Conservation (phyloP, 805 yeast genomes). For the Ogataea nakhonphanomensis region DNA sequence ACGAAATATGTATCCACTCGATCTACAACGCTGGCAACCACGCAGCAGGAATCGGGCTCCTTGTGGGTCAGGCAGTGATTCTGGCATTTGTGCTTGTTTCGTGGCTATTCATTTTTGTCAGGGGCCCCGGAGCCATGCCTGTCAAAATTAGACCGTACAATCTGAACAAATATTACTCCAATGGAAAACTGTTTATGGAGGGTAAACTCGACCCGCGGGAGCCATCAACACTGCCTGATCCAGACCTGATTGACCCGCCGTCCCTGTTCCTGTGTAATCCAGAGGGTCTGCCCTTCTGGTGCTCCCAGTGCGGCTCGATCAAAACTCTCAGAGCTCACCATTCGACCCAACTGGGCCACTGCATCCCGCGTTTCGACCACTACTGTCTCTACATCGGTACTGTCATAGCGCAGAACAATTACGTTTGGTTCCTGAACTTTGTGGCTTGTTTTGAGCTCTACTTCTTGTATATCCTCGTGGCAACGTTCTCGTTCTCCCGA, state of each 20-base stretch:
- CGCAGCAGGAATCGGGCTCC: constrained; percentile 32
- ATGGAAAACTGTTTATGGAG: constrained; percentile 14
- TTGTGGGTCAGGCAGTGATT: constrained; percentile 31
- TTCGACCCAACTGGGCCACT: constrained; percentile 48
- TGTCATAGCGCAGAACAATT: constrained; percentile 67
- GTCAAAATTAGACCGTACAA: constrained; percentile 36
- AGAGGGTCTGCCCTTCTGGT: constrained; percentile 75
- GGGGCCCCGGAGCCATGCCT: constrained; percentile 59
- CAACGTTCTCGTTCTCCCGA: constrained; percentile 35
- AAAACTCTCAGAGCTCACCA: constrained; percentile 72
- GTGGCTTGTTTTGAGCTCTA: constrained; percentile 35
- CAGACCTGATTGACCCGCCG: constrained; percentile 43
- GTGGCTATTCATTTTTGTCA: constrained; percentile 44
- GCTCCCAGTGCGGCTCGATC: constrained; percentile 60
- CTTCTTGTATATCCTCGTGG: constrained; percentile 39
- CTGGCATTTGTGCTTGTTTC: constrained; percentile 25
- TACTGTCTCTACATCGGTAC: constrained; percentile 76
- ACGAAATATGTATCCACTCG: constrained; percentile 25
- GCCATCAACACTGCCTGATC: constrained; percentile 3
- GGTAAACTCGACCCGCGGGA: constrained; percentile 5
- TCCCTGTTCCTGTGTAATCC: constrained; percentile 61
- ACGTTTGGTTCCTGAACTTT: constrained; percentile 55
- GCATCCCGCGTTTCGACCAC: constrained; percentile 81
- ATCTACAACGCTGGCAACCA: constrained; percentile 41
- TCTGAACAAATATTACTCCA: constrained; percentile 24